Evolutionary conservation across 306 rosid species (phyloP), one percentile per base, ranked within the genome.

Genomic region (Castanea mollissima): DNA sequence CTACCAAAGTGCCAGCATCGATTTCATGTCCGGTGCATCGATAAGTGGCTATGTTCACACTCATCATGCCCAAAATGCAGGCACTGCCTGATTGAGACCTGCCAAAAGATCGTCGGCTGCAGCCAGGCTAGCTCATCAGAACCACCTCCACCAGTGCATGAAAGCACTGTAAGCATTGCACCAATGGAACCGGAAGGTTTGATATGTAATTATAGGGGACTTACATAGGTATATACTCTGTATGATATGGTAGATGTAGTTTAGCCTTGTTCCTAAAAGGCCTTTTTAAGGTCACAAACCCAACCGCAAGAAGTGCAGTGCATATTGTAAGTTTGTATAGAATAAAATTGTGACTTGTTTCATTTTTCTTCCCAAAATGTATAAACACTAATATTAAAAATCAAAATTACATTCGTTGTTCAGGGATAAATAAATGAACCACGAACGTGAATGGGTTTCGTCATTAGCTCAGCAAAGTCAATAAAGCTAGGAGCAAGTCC

Each of bases 51-150:
- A 1, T 84, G 86, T 44, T 92, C 96, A 0, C 98, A 95, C 78
- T 92, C 98, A 0, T 95, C 99, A 3, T 95, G 99, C 86, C 99
- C 99, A 11, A 95, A 89, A 76, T 95, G 99, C 71, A 84, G 99
- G 57, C 96, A 90, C 38, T 89, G 90, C 85, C 89, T 92, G 4
- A 85, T 95, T 18, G 94, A 82, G 55, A 95, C 98, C 0, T 92
- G 94, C 57, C 84, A 89, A 11, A 95, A 95, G 82, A 92, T 92
- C 63, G 88, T 86, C 23, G 97, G 89, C 15, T 78, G 79, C 80
- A 54, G 51, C 29, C 93, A 78, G 58, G 69, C 79, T 60, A 85
- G 82, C 81, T 69, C 88, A 2, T 80, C 90, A 0, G 87, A 73
- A 70, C 71, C 73, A 6, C 74, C 86, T 10, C 14, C 70, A 34